Base-by-base conservation (phyloP, 306 rosid genomes). In the Medicago ruthenica region DNA sequence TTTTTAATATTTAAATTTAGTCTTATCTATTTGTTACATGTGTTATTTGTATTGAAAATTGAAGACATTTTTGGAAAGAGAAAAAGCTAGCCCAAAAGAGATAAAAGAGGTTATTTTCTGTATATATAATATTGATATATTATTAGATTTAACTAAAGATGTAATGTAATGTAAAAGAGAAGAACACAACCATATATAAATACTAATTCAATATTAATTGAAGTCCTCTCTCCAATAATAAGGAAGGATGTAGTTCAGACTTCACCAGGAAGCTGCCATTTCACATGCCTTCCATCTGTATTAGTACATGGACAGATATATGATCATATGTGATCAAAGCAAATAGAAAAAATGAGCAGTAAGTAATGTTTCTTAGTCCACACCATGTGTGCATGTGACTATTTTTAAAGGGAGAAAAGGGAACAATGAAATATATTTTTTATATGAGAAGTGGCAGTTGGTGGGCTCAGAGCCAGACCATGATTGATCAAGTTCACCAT, bases 321-420 rank as follows among this genome's bases (percentile, higher is more conserved):
- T 65, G 31, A 70, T 53, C 63, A 79, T 80, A 69, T 77, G 79
- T 68, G 76, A 65, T 72, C 66, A 70, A 55, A 74, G 76, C 72
- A 86, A 57, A 61, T 73, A 42, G 0, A 42, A 39, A 18, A 41
- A 67, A 42, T 18, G 5, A 42, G 45, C 34, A 73, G 57, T 27
- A 22, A 73, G 57, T 27, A 22, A 82, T 37, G 61, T 79, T 70
- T 79, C 53, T 83, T 68, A 45, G 60, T 67, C 67, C 40, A 61
- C 88, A 76, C 71, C 85, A 86, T 88, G 96, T 86, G 21, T 58
- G 83, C 97, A 91, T 89, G 94, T 91, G 98, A 87, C 16, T 67
- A 89, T 82, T 55, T 86, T 78, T 74, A 70, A 77, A 77, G 70
- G 48, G n/a, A 24, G 27, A 72, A 70, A 77, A 77, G 70, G 48